Conservation (phyloP, 2,329 filamentous ascomycete genomes). For the Gnomoniopsis sp. region DNA sequence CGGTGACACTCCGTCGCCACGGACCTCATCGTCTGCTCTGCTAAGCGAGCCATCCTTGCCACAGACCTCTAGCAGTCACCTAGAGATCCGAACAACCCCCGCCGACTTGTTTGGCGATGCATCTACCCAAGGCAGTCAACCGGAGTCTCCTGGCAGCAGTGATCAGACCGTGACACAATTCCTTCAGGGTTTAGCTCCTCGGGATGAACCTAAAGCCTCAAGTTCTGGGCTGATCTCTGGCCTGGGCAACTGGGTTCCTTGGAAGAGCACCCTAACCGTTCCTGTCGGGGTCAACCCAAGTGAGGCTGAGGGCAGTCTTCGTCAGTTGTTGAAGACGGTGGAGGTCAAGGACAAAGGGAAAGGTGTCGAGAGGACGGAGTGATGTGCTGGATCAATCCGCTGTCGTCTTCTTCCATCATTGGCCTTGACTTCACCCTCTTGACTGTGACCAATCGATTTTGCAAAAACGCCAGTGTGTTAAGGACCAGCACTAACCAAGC, state of each 20-base stretch:
- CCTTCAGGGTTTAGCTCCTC: constrained; percentile 23
- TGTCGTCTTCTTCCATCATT: not conserved
- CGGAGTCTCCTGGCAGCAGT: constrained; percentile 23
- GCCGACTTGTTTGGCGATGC: constrained; percentile 22
- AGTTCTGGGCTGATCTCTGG: constrained; percentile 32
- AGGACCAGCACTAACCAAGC: not conserved
- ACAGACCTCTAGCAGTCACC: constrained; percentile 50
- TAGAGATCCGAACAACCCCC: constrained; percentile 40
- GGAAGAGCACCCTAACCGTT: constrained; percentile 32
- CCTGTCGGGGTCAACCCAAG: constrained; percentile 27
- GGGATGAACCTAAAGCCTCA: constrained; percentile 24
- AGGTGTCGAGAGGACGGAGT: constrained; percentile 17
- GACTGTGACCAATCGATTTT: not conserved
- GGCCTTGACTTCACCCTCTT: no score
- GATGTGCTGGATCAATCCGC: not conserved
- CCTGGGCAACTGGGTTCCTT: constrained; percentile 44
- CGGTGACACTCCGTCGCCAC: constrained; percentile 27
- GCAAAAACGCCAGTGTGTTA: not conserved
- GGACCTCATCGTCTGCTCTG: constrained; percentile 38
- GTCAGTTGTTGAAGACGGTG: constrained; percentile 45
- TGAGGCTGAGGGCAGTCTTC: constrained; percentile 55
- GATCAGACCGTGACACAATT: constrained; percentile 14
- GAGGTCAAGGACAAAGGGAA: constrained; percentile 27
- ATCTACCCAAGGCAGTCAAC: constrained; percentile 22
- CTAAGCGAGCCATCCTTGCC: constrained; percentile 55